A percentile compares a stretch with the other conserved stretches of the same genome.
Conservation (phyloP, 495 filamentous ascomycete genomes). For the Penicillium waksmanii region DNA sequence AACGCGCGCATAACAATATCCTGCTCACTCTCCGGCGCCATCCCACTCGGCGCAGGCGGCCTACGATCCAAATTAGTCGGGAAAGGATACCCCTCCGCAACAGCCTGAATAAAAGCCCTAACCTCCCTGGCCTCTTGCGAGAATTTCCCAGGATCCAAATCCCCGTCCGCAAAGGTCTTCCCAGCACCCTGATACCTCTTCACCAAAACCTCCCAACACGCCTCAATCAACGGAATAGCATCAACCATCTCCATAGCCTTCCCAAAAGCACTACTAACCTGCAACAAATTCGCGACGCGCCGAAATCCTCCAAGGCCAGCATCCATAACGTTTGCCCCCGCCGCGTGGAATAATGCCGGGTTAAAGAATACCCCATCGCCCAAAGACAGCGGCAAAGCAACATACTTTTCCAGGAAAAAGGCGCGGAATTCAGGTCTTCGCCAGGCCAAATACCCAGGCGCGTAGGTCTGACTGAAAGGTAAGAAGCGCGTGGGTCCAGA, state of each 20-base stretch:
- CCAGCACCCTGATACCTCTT: constrained; percentile 37
- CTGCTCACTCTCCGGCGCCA: constrained; percentile 60
- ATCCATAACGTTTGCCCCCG: constrained; percentile 52
- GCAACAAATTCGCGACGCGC: constrained; percentile 56
- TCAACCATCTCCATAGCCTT: constrained; percentile 62
- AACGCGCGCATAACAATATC: constrained; percentile 49
- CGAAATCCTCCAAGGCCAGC: constrained; percentile 34
- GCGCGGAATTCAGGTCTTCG: constrained; percentile 47
- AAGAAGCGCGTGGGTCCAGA: constrained; percentile 58
- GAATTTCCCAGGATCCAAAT: constrained; percentile 28
- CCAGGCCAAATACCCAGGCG: constrained; percentile 55
- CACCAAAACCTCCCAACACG: constrained; percentile 43
- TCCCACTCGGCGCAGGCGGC: constrained; percentile 52
- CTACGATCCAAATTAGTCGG: constrained; percentile 58
- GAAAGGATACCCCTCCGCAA: constrained; percentile 61
- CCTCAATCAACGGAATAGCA: constrained; percentile 43
- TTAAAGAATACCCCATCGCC: constrained; percentile 62
- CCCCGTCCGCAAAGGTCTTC: constrained; percentile 25
- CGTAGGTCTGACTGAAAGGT: constrained; percentile 56
- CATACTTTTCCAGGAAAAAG: constrained; percentile 51
- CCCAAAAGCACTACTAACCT: constrained; percentile 59
- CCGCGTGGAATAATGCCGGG: constrained; percentile 60
- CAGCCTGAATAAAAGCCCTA: constrained; percentile 42
- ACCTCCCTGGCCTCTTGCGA: constrained; percentile 19
- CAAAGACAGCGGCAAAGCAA: constrained; percentile 46